phyloP scores from a whole-genome alignment of 768 basidiomycete species.

The Boletus rex-veris region DNA sequence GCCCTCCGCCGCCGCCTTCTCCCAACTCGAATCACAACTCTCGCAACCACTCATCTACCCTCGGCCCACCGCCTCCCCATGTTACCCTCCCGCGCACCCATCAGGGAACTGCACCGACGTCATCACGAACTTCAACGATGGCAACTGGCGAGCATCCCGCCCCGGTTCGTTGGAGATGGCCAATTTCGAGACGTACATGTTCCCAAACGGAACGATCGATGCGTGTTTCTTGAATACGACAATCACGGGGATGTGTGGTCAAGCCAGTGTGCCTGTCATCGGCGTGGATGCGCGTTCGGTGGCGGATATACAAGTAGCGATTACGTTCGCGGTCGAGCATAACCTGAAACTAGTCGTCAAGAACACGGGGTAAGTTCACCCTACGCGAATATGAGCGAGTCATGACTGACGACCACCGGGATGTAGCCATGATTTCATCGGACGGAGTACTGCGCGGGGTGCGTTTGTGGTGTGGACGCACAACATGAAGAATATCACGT shows the following conservation, averaged over 20 bases:
- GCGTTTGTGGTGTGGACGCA: constrained; percentile 42
- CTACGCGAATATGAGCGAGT: background rate
- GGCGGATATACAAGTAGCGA: constrained; percentile 18
- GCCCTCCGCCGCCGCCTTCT: constrained; percentile 37
- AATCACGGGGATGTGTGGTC: constrained; percentile 17
- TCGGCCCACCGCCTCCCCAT: constrained; percentile 37
- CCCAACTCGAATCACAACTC: constrained; percentile 32
- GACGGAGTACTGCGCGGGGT: constrained; percentile 37
- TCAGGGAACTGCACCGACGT: constrained; percentile 40
- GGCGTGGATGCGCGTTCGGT: constrained; percentile 21
- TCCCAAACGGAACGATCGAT: constrained; percentile 45
- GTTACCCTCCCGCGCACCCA: constrained; percentile 37
- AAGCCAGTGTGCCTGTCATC: constrained; percentile 19
- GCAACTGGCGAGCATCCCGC: constrained; percentile 39
- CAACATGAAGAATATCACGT: constrained; percentile 37
- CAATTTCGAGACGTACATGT: constrained; percentile 34
- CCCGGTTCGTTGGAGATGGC: constrained; percentile 39
- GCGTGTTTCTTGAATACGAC: constrained; percentile 34
- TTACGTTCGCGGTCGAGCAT: constrained; percentile 19
- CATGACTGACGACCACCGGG: background rate
- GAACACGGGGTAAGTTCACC: constrained; percentile 17
- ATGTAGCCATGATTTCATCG: constrained; percentile 37
- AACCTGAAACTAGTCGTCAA: constrained; percentile 22
- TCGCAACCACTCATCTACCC: constrained; percentile 46
- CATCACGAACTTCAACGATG: constrained; percentile 26